Percentiles rank a stretch among this genome's conserved stretches.
These are phyloP conservation scores for Scheffersomyces coipomensis DNA, from an alignment of 805 yeast genomes.

Conservation along the genomic window DNA sequence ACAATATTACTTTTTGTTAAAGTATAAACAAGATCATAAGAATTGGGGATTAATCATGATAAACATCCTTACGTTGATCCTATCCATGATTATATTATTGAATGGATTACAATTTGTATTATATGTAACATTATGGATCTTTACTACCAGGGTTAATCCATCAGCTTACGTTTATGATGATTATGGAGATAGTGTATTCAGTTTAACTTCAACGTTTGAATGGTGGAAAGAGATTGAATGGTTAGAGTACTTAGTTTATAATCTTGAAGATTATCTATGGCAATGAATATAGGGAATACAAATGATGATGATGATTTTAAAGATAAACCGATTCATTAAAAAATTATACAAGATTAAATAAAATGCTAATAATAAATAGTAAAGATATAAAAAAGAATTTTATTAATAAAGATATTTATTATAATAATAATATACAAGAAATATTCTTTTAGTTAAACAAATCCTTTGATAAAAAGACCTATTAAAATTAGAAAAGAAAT, in stretches of 20 bases:
- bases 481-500: slow-evolving; percentile 1
- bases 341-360: too few relatives aligned
- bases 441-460: too few relatives aligned
- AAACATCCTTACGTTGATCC: slow-evolving; percentile 19
- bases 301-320: slow-evolving; percentile 1
- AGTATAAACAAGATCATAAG: slow-evolving; percentile 21
- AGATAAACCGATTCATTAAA: slow-evolving; percentile 3
- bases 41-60: slow-evolving; percentile 16
- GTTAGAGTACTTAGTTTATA: slow-evolving; percentile 26
- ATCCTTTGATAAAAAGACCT: too few relatives aligned
- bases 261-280: slow-evolving; percentile 5
- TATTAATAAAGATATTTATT: too few relatives aligned
- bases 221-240: slow-evolving; percentile 34
- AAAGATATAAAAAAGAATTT: slow-evolving; percentile 1
- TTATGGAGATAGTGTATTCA: slow-evolving; percentile 9
- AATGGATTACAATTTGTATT: slow-evolving; percentile 13
- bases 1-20: slow-evolving; percentile 23
- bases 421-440: too few relatives aligned
- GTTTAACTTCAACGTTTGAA: slow-evolving; percentile 9
- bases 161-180: slow-evolving; percentile 11
- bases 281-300: background rate
- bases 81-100: slow-evolving; percentile 17
- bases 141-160: background rate
- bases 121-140: slow-evolving; percentile 1
- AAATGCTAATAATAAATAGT: slow-evolving; percentile 2